Conservation (phyloP, 768 basidiomycete genomes). For the Trametopsis cervina region DNA sequence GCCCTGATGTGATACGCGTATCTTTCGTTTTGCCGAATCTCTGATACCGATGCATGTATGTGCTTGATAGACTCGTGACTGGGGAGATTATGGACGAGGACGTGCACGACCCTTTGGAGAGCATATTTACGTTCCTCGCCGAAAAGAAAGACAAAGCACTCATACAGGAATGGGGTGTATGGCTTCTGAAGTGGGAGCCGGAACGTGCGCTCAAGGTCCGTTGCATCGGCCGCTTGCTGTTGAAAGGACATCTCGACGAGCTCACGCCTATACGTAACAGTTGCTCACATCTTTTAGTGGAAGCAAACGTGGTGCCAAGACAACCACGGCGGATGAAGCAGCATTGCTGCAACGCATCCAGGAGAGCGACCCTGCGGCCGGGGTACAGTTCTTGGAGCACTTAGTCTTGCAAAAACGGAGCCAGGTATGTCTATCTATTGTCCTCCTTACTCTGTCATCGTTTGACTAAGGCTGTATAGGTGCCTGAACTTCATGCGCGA, state of each 20-base stretch:
- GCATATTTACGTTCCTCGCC: conserved; percentile 51
- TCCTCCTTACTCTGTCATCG: too few relatives aligned
- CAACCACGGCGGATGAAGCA: conserved; percentile 48
- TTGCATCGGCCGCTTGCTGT: too few relatives aligned
- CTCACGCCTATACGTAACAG: conserved; percentile 27
- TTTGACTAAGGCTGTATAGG: conserved; percentile 29
- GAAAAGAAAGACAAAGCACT: conserved; percentile 53
- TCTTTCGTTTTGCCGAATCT: not conserved
- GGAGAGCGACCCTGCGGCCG: conserved; percentile 52
- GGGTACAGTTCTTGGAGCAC: conserved; percentile 71
- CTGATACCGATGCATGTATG: conserved; percentile 3
- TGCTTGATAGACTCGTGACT: conserved; percentile 47
- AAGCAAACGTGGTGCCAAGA: conserved; percentile 48
- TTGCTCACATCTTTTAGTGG: conserved; percentile 51
- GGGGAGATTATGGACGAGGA: conserved; percentile 58
- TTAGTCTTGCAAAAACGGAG: conserved; percentile 66
- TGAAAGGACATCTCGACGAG: not conserved
- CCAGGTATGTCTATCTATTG: conserved; percentile 34
- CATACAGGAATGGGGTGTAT: conserved; percentile 71
- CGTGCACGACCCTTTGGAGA: conserved; percentile 53
- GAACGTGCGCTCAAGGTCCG: conserved; percentile 66
- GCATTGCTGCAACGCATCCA: conserved; percentile 49
- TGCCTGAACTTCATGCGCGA: conserved; percentile 56
- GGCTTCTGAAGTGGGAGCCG: conserved; percentile 66
- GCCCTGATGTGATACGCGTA: not conserved